These are phyloP conservation scores for Globisporangium nodosum DNA, from an alignment of 352 stramenopile species.

Conservation along the genomic window DNA sequence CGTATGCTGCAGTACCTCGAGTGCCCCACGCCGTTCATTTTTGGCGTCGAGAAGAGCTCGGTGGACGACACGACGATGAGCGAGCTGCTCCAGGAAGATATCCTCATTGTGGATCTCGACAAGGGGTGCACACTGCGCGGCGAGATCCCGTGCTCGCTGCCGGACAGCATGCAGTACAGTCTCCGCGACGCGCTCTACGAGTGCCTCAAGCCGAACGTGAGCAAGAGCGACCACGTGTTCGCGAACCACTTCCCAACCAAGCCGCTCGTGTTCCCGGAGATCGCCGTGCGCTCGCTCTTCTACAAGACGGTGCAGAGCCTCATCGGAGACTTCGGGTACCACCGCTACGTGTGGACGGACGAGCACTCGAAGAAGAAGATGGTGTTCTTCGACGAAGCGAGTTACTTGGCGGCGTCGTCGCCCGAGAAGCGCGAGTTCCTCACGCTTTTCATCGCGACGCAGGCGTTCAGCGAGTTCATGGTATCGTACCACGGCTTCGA, in stretches of 20 bases:
- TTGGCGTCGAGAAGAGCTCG: constrained; percentile 63
- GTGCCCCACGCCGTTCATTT: constrained; percentile 84
- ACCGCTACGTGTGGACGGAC: constrained; percentile 81
- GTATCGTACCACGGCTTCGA: constrained; percentile 82
- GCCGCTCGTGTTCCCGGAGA: constrained; percentile 66
- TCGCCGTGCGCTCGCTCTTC: constrained; percentile 66
- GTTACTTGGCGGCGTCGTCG: constrained; percentile 70
- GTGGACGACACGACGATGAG: constrained; percentile 51
- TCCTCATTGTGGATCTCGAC: constrained; percentile 73
- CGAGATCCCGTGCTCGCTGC: constrained; percentile 46
- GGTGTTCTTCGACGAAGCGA: constrained; percentile 83
- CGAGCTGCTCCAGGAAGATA: constrained; percentile 45
- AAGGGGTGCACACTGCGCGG: constrained; percentile 49
- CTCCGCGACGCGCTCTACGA: constrained; percentile 53
- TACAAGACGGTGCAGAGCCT: constrained; percentile 55
- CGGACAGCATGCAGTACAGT: constrained; percentile 34
- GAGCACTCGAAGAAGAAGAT: constrained; percentile 76
- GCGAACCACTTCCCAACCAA: constrained; percentile 61
- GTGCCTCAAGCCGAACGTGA: constrained; percentile 67
- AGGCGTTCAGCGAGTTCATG: constrained; percentile 83
- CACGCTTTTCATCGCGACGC: constrained; percentile 80
- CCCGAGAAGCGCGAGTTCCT: constrained; percentile 76
- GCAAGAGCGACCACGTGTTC: constrained; percentile 66
- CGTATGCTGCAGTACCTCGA: constrained; percentile 82
- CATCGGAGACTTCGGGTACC: constrained; percentile 81